phyloP scores from a whole-genome alignment of 2,329 filamentous ascomycete genomes.

The Colletotrichum sp. region DNA sequence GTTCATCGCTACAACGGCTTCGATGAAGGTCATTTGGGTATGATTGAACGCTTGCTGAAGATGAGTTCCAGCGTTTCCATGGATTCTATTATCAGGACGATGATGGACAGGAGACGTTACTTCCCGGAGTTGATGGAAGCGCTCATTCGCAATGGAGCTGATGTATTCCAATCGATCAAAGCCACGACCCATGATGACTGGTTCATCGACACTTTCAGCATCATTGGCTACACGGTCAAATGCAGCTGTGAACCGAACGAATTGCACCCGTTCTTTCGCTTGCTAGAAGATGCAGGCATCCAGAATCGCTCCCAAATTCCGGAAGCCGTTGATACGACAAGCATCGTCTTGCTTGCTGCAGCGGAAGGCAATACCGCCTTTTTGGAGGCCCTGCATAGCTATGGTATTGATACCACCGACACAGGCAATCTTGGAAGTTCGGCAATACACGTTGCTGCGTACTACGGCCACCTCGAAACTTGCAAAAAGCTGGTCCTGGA shows the following conservation, averaged over 20 bases:
- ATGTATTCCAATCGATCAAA: not conserved
- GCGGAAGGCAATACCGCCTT: not conserved
- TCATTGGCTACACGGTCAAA: not conserved
- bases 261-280: not conserved
- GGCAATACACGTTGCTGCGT: not conserved
- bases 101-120: not conserved
- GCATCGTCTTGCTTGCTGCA: not conserved
- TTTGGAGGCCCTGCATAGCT: not conserved
- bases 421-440: not conserved
- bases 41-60: not conserved
- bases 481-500: not conserved
- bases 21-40: not conserved
- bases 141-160: not conserved
- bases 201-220: not conserved
- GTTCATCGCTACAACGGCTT: not conserved
- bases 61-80: not conserved
- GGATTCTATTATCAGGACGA: not conserved
- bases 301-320: not conserved
- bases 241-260: rapidly evolving
- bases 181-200: not conserved
- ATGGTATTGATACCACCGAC: not conserved
- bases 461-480: not conserved
- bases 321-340: not conserved
- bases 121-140: not conserved
- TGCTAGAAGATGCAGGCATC: not conserved